phyloP scores from a whole-genome alignment of 2,329 filamentous ascomycete genomes.

The Arachnomyces sp. region DNA sequence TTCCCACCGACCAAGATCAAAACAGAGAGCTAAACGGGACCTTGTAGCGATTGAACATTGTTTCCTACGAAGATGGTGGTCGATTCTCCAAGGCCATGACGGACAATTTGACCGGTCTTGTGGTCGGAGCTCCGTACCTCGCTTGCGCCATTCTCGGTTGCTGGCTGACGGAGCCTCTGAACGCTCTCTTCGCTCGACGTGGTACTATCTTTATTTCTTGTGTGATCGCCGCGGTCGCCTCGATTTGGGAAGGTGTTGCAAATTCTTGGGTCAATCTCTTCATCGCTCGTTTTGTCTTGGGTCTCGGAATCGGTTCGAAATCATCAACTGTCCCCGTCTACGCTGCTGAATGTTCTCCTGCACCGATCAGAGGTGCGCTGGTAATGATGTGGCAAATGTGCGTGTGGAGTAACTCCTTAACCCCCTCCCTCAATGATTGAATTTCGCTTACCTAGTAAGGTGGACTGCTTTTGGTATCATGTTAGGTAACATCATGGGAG shows the following conservation, averaged over 20 bases:
- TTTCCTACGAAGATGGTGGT: slow-evolving; percentile 7
- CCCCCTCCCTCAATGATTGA: not conserved
- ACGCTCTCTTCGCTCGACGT: slow-evolving; percentile 38
- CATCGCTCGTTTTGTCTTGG: slow-evolving; percentile 35
- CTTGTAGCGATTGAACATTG: slow-evolving; percentile 7
- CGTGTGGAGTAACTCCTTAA: slow-evolving; percentile 15
- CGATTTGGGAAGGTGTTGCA: slow-evolving; percentile 36
- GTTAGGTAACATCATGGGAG: slow-evolving; percentile 43
- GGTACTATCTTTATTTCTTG: slow-evolving; percentile 39
- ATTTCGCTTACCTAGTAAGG: not conserved
- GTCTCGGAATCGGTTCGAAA: slow-evolving; percentile 37
- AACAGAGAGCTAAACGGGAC: too few relatives aligned
- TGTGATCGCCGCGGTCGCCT: slow-evolving; percentile 34
- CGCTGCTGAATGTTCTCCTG: slow-evolving; percentile 42
- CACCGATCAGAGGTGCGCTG: slow-evolving; percentile 43
- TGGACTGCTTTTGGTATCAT: slow-evolving; percentile 41
- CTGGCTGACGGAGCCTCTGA: slow-evolving; percentile 44
- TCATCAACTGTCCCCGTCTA: slow-evolving; percentile 42
- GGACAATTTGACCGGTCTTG: slow-evolving; percentile 34
- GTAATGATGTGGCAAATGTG: slow-evolving; percentile 49
- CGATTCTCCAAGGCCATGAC: slow-evolving; percentile 19
- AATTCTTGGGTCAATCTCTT: slow-evolving; percentile 38
- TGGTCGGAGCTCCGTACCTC: slow-evolving; percentile 40
- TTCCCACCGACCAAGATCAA: not conserved
- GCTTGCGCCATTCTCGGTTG: slow-evolving; percentile 39